phyloP scores from a whole-genome alignment of 176 grass and related monocot species.

The Triticum urartu region DNA sequence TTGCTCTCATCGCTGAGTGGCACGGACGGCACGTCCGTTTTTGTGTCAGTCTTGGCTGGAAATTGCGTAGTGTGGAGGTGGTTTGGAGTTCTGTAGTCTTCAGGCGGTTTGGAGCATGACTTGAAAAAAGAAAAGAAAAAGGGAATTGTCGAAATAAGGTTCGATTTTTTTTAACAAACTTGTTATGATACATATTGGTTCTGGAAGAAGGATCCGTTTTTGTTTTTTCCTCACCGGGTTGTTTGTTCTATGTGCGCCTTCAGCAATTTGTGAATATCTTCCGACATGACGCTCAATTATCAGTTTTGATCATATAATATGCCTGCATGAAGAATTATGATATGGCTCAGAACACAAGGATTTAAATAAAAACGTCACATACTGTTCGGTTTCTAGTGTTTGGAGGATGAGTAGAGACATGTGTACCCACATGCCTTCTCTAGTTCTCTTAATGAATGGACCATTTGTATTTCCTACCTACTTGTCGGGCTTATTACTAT shows the following conservation, averaged over 20 bases:
- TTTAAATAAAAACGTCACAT: neutral
- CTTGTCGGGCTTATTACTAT: neutral
- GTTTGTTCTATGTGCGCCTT: neutral
- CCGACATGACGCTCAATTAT: neutral
- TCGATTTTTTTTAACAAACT: neutral
- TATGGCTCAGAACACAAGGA: neutral
- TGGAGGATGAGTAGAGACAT: neutral
- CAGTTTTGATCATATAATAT: neutral
- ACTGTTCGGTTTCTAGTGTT: neutral
- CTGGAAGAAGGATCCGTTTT: neutral
- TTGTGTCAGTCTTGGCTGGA: neutral
- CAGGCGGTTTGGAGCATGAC: neutral
- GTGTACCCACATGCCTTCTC: neutral
- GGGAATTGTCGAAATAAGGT: neutral
- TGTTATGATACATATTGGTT: conserved; percentile 6
- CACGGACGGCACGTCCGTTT: neutral
- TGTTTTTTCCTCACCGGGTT: neutral
- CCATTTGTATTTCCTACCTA: neutral
- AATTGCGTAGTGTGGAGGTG: neutral
- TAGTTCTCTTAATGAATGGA: neutral
- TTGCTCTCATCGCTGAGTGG: neutral
- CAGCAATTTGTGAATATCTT: neutral
- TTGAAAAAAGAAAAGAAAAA: neutral
- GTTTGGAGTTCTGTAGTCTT: neutral
- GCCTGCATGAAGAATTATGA: neutral